Conservation (phyloP, 495 filamentous ascomycete species). For the Oleoguttula mirabilis region DNA sequence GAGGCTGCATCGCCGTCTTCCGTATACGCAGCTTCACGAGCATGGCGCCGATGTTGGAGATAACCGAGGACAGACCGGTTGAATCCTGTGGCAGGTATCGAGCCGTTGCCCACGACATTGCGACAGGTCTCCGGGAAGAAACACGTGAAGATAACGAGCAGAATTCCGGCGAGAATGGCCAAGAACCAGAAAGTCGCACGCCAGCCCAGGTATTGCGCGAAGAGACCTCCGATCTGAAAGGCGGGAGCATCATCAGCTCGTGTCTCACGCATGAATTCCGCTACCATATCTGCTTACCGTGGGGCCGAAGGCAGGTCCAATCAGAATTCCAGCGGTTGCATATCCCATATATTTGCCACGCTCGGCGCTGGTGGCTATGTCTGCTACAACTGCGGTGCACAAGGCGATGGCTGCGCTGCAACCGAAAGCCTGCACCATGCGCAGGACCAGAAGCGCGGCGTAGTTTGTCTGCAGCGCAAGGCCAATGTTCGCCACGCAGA, state of each 20-base stretch:
- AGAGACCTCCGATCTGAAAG: constrained; percentile 55
- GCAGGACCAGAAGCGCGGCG: constrained; percentile 26
- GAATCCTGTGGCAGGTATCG: constrained; percentile 40
- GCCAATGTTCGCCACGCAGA: constrained; percentile 25
- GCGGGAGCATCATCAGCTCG: no score
- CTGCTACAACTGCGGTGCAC: constrained; percentile 23
- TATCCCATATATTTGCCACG: constrained; percentile 27
- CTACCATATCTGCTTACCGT: no score
- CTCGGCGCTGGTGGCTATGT: constrained; percentile 25
- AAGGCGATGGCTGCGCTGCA: constrained; percentile 27
- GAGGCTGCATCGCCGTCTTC: constrained; percentile 5
- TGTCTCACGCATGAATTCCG: no score
- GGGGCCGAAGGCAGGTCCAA: constrained; percentile 21
- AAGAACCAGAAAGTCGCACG: constrained; percentile 65
- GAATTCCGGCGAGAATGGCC: constrained; percentile 33
- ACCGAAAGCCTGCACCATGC: constrained; percentile 25
- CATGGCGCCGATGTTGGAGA: constrained; percentile 22
- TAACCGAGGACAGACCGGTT: constrained; percentile 39
- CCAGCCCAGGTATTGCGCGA: constrained; percentile 57
- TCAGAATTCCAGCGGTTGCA: constrained; percentile 15
- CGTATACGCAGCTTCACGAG: neutral
- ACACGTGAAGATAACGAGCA: constrained; percentile 31
- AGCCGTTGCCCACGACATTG: constrained; percentile 62
- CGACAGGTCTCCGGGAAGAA: constrained; percentile 42
- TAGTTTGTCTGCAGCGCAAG: constrained; percentile 26